Evolutionary conservation across 2,329 filamentous ascomycete genomes (phyloP), one percentile per base, ranked within the genome.

Genomic region (Colletotrichum somersetense): DNA sequence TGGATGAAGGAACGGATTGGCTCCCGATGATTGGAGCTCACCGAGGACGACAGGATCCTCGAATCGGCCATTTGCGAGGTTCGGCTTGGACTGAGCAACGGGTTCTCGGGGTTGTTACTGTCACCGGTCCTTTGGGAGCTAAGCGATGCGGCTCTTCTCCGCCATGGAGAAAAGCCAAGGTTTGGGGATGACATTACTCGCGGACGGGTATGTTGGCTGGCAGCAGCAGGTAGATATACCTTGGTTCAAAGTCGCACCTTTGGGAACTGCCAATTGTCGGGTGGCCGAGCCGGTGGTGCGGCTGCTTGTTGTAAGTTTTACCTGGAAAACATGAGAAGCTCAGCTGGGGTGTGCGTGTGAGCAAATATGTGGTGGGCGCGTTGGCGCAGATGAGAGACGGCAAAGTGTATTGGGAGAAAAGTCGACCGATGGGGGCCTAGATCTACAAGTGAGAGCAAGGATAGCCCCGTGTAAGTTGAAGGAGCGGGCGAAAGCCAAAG

Each of bases 1-100:
- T 93, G 91, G 66, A 93, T 90, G 75, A 93, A 94, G 3, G 91
- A 93, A 67, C 92, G 87, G 61, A 92, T 91, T 5, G 92, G 92
- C 73, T 92, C 91, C 79, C 89, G 86, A 78, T 91, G 85, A 69
- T 70, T 75, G 16, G 76, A 71, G 61, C 81, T 81, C 67, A 77
- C 78, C 48, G 79, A 78, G 23, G 83, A 84, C 6, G 85, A 82
- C 14, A 85, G 78, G 40, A 75, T 74, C 59, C 76, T 80, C 44
- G 75, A 57, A 71, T 83, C 80, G 46, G 77, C 77, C 52, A 70
- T 68, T 14, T 70, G 68, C 7, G 57, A 65, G 55, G 55, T 74
- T 73, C 62, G 74, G 73, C 53, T 61, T 20, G 65, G 73, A 48
- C 53, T 73, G 71, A 56, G 72, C 62, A 68, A 78, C 68, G 66